Base-by-base conservation (phyloP, 2,329 filamentous ascomycete genomes). In the Penicillium concentricum region DNA sequence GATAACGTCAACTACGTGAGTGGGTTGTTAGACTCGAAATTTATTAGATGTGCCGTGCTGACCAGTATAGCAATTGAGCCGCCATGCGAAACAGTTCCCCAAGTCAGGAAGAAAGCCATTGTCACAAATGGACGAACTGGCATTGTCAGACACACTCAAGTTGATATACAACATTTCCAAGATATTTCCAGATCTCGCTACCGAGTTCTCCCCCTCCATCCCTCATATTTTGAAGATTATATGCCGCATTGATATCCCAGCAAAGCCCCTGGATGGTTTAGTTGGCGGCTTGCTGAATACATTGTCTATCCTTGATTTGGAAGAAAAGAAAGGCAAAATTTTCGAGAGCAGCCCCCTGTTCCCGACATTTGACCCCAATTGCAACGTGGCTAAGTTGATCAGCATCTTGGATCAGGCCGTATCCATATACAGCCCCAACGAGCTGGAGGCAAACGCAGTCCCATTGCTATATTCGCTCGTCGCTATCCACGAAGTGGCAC, bases 121-220 rank as follows among this genome's bases (percentile, higher is more conserved):
- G 34, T 64, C 71, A 4, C 68, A 71, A 54, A 72, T 92, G 82
- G 86, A 89, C 61, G 86, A 89, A 57, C 86, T 93, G 84, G 91
- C 92, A 0, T 80, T 97, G 37, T 82, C 81, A 9, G 93, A 97
- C 73, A 93, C 89, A 0, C 78, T 94, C 48, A 97, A 96, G 69
- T 81, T 97, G 39, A 77, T 96, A 50, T 97, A 95, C 80, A 97
- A 97, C 73, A 81, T 96, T 51, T 89, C 89, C 2, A 87, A 92
- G 66, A 86, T 87, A 67, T 88, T 87, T 67, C 84, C 86, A 4
- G 81, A 87, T 41, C 80, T 87, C 26, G 75, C 78, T 5, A 72
- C 78, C 0, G 75, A 79, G 0, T 95, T 97, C 69, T 85, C 85
- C 1, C 77, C 83, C 22, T 85, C 88, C 3, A 82, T 95, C 41